phyloP scores from a whole-genome alignment of 106 monocot genomes.

The Alisma plantagoaquatica region DNA sequence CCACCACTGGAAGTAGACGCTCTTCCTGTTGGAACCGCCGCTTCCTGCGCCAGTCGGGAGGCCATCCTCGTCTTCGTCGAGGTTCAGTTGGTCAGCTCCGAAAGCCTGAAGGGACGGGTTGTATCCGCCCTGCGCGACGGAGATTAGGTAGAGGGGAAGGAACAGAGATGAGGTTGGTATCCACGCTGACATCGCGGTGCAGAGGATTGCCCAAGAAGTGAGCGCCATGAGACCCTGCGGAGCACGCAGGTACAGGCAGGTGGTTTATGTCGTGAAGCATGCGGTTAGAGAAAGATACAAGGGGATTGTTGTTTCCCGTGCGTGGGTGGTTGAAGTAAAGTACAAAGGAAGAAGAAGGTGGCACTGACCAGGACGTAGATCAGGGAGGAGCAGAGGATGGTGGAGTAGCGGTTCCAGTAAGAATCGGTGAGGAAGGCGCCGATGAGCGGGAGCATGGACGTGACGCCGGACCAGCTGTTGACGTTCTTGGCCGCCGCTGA shows the following conservation, averaged over 20 bases:
- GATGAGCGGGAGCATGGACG: constrained; percentile 78
- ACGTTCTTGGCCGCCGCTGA: constrained; percentile 79
- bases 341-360: not conserved
- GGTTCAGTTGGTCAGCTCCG: constrained; percentile 73
- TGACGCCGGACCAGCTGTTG: constrained; percentile 73
- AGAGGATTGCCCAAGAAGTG: constrained; percentile 63
- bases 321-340: too few relatives aligned
- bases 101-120: constrained; percentile 97
- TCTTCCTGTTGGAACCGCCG: constrained; percentile 36
- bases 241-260: too few relatives aligned
- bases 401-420: constrained; percentile 84
- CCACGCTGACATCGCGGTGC: too few relatives aligned
- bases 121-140: constrained; percentile 77
- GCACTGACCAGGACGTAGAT: constrained; percentile 55
- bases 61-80: constrained; percentile 31
- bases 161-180: constrained; percentile 63
- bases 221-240: constrained; percentile 76
- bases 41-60: too few relatives aligned
- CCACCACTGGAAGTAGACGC: constrained; percentile 93
- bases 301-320: too few relatives aligned
- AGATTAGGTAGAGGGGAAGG: constrained; percentile 83
- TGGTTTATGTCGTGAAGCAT: too few relatives aligned
- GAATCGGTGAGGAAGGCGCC: constrained; percentile 75
- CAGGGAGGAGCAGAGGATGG: constrained; percentile 58
- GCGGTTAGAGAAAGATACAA: too few relatives aligned